Conservation (phyloP, 2,329 filamentous ascomycete genomes). For the Fusarium sp. region DNA sequence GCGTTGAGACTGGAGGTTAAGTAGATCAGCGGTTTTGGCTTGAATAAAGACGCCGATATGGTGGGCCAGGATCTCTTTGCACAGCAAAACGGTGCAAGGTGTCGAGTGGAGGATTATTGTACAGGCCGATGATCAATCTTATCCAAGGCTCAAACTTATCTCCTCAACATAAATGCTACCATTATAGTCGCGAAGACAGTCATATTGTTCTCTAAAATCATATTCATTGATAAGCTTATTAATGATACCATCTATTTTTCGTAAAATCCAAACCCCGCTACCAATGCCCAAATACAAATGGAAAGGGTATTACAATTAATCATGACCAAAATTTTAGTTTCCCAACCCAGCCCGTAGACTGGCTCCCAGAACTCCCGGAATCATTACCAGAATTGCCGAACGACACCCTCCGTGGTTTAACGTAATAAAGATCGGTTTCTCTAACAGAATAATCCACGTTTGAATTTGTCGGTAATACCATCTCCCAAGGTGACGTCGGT, state of each 20-base stretch:
- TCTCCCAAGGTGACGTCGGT: slow-evolving; percentile 16
- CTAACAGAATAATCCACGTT: slow-evolving; percentile 55
- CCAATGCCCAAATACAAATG: neutral
- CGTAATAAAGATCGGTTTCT: slow-evolving; percentile 54
- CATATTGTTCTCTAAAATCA: too few species aligned
- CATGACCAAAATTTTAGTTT: slow-evolving; percentile 38
- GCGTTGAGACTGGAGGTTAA: slow-evolving; percentile 68
- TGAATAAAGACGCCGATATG: too few species aligned
- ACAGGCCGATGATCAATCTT: too few species aligned
- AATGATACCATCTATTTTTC: too few species aligned
- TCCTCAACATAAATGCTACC: too few species aligned
- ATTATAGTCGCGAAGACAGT: too few species aligned
- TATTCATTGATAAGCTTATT: too few species aligned
- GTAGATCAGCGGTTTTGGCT: neutral
- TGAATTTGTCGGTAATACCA: slow-evolving; percentile 29
- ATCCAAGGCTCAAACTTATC: too few species aligned
- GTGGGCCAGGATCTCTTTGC: too few species aligned
- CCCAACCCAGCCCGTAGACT: neutral
- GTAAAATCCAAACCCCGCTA: neutral
- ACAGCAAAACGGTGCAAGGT: too few species aligned
- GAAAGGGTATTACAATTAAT: neutral
- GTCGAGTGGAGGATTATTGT: too few species aligned
- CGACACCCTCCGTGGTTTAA: slow-evolving; percentile 34
- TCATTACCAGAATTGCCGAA: slow-evolving; percentile 24
- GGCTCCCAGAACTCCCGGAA: neutral